phyloP scores from a whole-genome alignment of 2,329 filamentous ascomycete genomes.

The Cercospora sesami region DNA sequence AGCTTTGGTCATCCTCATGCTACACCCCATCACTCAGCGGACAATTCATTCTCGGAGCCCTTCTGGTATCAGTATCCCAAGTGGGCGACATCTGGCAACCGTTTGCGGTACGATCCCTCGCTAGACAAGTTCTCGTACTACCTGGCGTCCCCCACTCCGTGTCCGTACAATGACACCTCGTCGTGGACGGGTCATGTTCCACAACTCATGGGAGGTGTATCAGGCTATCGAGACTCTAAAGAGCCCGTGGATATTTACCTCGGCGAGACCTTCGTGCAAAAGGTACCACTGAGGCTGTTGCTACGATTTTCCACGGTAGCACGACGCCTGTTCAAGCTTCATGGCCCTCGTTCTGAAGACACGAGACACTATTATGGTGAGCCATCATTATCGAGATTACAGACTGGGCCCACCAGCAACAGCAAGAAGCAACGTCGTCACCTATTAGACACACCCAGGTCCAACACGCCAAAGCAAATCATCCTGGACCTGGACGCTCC shows the following conservation, averaged over 20 bases:
- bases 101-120: conserved; percentile 16
- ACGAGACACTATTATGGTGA: neutral
- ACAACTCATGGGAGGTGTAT: neutral
- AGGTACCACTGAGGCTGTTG: conserved; percentile 16
- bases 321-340: conserved; percentile 2
- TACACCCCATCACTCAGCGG: neutral
- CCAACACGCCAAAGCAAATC: neutral
- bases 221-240: neutral
- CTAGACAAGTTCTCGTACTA: conserved; percentile 14
- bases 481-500: conserved; percentile 3
- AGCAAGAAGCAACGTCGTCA: neutral
- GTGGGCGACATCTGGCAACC: conserved; percentile 14
- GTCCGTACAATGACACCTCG: neutral
- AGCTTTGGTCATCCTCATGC: conserved; percentile 10
- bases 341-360: neutral
- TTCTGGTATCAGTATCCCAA: conserved; percentile 23
- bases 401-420: neutral
- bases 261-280: conserved; percentile 15
- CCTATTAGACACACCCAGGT: neutral
- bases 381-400: neutral
- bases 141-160: neutral
- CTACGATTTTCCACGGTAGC: conserved; percentile 20
- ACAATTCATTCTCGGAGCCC: conserved; percentile 8
- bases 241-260: conserved; percentile 19
- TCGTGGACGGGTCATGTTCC: neutral